Base-by-base conservation (phyloP, 495 filamentous ascomycete species). In the Xylona heveae region DNA sequence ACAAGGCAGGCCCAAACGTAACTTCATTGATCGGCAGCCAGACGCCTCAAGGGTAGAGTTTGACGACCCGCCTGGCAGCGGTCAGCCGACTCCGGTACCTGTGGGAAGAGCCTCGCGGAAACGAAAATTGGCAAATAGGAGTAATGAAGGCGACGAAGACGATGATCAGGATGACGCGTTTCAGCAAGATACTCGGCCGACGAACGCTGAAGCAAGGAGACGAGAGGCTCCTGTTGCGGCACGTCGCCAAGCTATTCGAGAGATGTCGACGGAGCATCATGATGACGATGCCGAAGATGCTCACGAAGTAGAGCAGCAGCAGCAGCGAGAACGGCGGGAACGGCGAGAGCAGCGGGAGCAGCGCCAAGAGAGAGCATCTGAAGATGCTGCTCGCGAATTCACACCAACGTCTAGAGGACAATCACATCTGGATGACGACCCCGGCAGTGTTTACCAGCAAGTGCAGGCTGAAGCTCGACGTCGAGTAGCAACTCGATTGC, bases 1-100 rank as follows among this genome's bases (percentile, higher is more conserved):
- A 16, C 19, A 24, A 28, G 34, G 28, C 22, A 45, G 44, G 38
- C 24, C 5, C 24, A 23, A 38, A 36, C n/a, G 12, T 16, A 14
- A 33, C 2, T 48, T 62, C 9, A 34, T 55, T 10, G 59, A 62
- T 41, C 45, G 31, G 6, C 57, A 64, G 34, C 24, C 37, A 3
- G 38, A 46, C 36, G 57, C 54, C 8, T 24, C 38, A 20, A 30
- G 46, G 13, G 33, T 58, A 14, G 25, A 23, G 15, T 57, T 47
- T 30, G 42, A 47, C 38, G 42, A 45, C 12, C 7, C 42, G 18
- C 34, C 41, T 28, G 41, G 45, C 21, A 36, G 47, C 32, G 32
- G 5, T 24, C 27, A 32, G 18, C 31, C 39, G 20, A 15, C 34
- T 13, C 26, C 23, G 16, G 16, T 15, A 31, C 26, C 19, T 24